Evolutionary conservation across 2,329 filamentous ascomycete species (phyloP).

Genomic region (Camptophora hylomeconis): DNA sequence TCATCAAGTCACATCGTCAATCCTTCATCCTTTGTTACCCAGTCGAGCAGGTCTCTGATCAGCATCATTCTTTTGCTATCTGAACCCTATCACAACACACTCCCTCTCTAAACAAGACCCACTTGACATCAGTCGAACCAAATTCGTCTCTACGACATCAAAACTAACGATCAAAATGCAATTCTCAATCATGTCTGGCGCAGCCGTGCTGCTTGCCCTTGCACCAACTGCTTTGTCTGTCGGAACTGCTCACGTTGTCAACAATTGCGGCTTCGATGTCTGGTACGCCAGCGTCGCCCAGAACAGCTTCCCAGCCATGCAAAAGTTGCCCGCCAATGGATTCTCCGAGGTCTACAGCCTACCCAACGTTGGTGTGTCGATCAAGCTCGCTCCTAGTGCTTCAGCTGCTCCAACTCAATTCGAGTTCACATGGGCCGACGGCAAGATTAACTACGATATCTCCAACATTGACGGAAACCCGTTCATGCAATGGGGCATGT

Average conservation of each 20-base stretch:
- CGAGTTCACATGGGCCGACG: slow-evolving; percentile 27
- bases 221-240: slow-evolving; percentile 22
- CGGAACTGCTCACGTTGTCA: slow-evolving; percentile 26
- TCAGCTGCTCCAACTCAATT: slow-evolving; percentile 26
- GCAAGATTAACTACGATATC: slow-evolving; percentile 29
- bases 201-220: slow-evolving; percentile 21
- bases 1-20: slow-evolving; percentile 13
- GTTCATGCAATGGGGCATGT: slow-evolving; percentile 21
- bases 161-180: slow-evolving; percentile 20
- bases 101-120: slow-evolving; percentile 4
- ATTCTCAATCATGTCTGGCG: slow-evolving; percentile 20
- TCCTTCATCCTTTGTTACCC: slow-evolving; percentile 8
- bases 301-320: slow-evolving; percentile 19
- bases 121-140: too few species aligned
- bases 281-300: slow-evolving; percentile 29
- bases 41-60: slow-evolving; percentile 17
- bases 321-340: slow-evolving; percentile 21
- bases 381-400: slow-evolving; percentile 29
- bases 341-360: slow-evolving; percentile 26
- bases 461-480: slow-evolving; percentile 31
- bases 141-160: slow-evolving; percentile 9
- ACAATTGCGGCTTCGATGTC: slow-evolving; percentile 25
- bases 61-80: slow-evolving; percentile 20
- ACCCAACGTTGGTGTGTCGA: slow-evolving; percentile 25
- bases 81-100: slow-evolving; percentile 9